These are phyloP conservation scores for Apiospora rasikravindrae DNA, from an alignment of 2,329 filamentous ascomycete genomes.

Conservation along the genomic window DNA sequence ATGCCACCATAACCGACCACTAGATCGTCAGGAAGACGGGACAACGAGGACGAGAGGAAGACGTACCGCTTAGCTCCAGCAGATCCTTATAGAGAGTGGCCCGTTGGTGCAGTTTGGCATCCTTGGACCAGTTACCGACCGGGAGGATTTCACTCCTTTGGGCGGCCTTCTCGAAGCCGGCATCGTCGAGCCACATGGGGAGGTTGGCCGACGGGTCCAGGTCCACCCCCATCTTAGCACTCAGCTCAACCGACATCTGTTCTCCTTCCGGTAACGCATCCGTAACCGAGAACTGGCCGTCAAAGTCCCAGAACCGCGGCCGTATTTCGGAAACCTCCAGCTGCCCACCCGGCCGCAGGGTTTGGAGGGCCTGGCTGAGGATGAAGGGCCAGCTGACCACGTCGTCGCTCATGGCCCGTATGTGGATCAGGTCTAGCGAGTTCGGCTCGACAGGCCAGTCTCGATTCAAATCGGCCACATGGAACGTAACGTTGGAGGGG, in stretches of 20 bases:
- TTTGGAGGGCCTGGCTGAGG: slow-evolving; percentile 42
- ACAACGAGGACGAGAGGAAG: neutral
- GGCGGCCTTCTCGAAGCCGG: slow-evolving; percentile 47
- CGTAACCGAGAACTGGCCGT: slow-evolving; percentile 39
- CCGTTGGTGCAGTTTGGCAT: slow-evolving; percentile 44
- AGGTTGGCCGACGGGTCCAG: slow-evolving; percentile 46
- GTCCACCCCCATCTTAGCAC: slow-evolving; percentile 40
- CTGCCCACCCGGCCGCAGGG: slow-evolving; percentile 50
- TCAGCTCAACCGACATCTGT: slow-evolving; percentile 36
- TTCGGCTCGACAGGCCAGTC: slow-evolving; percentile 40
- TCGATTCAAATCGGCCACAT: slow-evolving; percentile 63
- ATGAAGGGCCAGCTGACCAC: slow-evolving; percentile 47
- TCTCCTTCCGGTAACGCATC: slow-evolving; percentile 43
- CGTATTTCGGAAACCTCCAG: slow-evolving; percentile 51
- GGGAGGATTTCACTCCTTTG: slow-evolving; percentile 50
- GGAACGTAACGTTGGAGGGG: slow-evolving; percentile 64
- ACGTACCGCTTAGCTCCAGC: slow-evolving; percentile 41
- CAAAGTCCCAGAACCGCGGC: slow-evolving; percentile 46
- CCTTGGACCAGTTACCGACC: slow-evolving; percentile 45
- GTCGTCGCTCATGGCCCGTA: slow-evolving; percentile 51
- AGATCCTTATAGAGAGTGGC: slow-evolving; percentile 44
- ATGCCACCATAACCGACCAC: neutral
- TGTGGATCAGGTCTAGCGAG: slow-evolving; percentile 49
- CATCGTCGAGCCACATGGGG: slow-evolving; percentile 39
- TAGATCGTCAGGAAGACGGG: neutral